phyloP scores from a whole-genome alignment of 805 yeast species.

The Torulaspora delbrueckii region DNA sequence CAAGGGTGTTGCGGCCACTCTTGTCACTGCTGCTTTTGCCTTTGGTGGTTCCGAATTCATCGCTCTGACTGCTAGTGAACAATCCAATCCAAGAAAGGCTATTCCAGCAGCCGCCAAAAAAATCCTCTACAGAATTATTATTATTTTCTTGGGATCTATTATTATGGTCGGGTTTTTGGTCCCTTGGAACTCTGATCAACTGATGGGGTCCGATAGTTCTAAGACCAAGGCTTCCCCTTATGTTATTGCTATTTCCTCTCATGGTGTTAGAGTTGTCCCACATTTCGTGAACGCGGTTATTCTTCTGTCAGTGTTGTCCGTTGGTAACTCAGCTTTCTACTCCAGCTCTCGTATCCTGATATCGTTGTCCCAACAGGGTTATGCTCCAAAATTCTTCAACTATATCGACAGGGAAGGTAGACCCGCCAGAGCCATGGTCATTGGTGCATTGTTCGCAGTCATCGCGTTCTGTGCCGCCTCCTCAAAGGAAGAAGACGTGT shows the following conservation, averaged over 20 bases:
- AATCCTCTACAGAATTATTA: slow-evolving; percentile 61
- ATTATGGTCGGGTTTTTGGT: slow-evolving; percentile 54
- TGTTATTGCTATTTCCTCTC: slow-evolving; percentile 59
- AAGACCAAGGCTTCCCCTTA: slow-evolving; percentile 67
- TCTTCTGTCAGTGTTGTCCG: slow-evolving; percentile 54
- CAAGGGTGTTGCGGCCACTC: slow-evolving; percentile 60
- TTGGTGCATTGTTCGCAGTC: slow-evolving; percentile 51
- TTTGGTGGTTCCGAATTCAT: slow-evolving; percentile 63
- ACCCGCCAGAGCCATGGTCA: slow-evolving; percentile 51
- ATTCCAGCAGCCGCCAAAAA: slow-evolving; percentile 67
- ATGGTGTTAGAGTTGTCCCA: slow-evolving; percentile 53
- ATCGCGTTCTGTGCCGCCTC: slow-evolving; percentile 67
- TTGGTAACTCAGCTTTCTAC: slow-evolving; percentile 55
- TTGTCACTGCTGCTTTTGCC: slow-evolving; percentile 64
- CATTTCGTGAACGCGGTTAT: slow-evolving; percentile 63
- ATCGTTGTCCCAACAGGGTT: slow-evolving; percentile 55
- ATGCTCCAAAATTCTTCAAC: slow-evolving; percentile 51
- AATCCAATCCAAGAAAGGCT: slow-evolving; percentile 54
- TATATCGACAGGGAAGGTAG: slow-evolving; percentile 63
- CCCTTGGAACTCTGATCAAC: slow-evolving; percentile 50
- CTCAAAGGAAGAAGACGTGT: slow-evolving; percentile 51
- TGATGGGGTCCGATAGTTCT: slow-evolving; percentile 44
- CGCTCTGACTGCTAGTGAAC: slow-evolving; percentile 69
- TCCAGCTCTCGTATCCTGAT: slow-evolving; percentile 46
- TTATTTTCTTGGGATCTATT: slow-evolving; percentile 52